Base-by-base conservation (phyloP, 768 basidiomycete species). In the Dioszegia aurantiaca region DNA sequence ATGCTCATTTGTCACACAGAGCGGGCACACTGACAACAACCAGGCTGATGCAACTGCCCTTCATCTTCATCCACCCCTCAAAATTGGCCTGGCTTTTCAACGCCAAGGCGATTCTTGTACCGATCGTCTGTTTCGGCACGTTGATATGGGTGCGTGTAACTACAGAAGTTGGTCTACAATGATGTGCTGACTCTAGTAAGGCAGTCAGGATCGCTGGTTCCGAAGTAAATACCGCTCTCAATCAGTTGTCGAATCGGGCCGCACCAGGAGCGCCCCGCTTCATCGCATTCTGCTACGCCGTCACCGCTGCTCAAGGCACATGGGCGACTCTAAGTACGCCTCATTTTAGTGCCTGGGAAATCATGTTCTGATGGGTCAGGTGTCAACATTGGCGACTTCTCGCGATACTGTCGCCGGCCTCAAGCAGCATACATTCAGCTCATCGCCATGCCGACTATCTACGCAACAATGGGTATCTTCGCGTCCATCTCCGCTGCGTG, bases 351-450 rank as follows among this genome's bases (percentile, higher is more conserved):
- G 39, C 27, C n/a, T 30, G 33, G 36, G 9, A 14, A 4, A 12
- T 23, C 42, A 12, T 8, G 27, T 37, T 19, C 51, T 21, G 8
- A 47, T 40, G 33, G 9, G 2, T 54, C 28, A 49, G 61, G 61
- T 57, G 48, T 70, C 31, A 74, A 72, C 53, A 70, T 74, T 30
- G 68, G 70, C 31, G 70, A 70, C 43, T 74, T 75, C 43, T 56
- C 60, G 0, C 61, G 73, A 40, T 75, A 70, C 64, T 62, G 64
- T 45, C 61, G 64, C 24, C 58, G 49, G 0, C 58, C 61, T 2
- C 47, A 36, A 9, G 60, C 67, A 0, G 60, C 57, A 9, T 69
- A 63, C 37, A 58, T 62, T 28, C 73, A 75, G 45, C 27, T 66
- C 42, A 37, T 67, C 31, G 67, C 62, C 46, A 60, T 75, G 42